Base-by-base conservation (phyloP, 805 yeast genomes). In the Ogataea sp. region DNA sequence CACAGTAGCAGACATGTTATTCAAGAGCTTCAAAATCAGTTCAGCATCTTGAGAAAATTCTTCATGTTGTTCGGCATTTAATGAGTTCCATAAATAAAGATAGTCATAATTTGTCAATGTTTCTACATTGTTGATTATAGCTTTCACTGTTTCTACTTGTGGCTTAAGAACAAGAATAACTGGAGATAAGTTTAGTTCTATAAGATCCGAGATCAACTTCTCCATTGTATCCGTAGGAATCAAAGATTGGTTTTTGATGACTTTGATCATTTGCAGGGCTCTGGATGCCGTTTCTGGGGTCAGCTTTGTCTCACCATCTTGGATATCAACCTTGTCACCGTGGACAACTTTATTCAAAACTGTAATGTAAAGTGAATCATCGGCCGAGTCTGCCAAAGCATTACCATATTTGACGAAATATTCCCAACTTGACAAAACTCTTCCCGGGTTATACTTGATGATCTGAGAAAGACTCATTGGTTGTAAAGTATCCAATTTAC, bases 391-490 rank as follows among this genome's bases (percentile, higher is more conserved):
- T 10, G 41, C 7, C 8, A 11, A 3, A 10, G 14, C 8, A n/a
- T n/a, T n/a, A 6, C 18, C n/a, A 18, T 3, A 16, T 24, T 21
- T 23, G 9, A 49, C 40, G 34, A 39, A 61, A 13, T 62, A 26
- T 37, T 60, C 64, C 55, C 56, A 62, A 32, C 57, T 53, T 11
- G 62, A 47, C 27, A 44, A 45, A 15, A 61, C 63, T 40, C 68
- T 50, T 9, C 65, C 67, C 1, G 68, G 65, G 43, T 63, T 62
- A 28, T 56, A 45, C 42, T 48, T 50, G n/a, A 62, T 47, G 2
- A 58, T 34, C 10, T 39, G 34, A 9, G 11, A 33, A 28, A 17
- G 27, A 11, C 24, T 11, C 3, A 8, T 11, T 5, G 29, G 29
- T 8, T 24, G 13, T n/a, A 35, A n/a, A 38, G 33, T n/a, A 1